Conservation (phyloP, 78 protist genomes). For the Dictyostelium purpureum region DNA sequence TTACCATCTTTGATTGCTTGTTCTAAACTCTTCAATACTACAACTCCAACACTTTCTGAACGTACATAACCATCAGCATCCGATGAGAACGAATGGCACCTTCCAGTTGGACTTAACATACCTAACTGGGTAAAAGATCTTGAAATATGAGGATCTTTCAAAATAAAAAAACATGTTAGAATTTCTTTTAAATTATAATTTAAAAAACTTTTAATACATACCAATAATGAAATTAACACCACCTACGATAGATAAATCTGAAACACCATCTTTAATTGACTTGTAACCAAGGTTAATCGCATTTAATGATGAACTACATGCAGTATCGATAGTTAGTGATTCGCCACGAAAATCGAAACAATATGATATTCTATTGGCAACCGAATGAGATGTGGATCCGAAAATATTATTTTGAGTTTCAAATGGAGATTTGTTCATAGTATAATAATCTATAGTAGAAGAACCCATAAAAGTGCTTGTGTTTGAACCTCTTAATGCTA, state of each 20-base stretch:
- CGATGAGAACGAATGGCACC: slow-evolving; percentile 76
- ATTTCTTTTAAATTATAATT: no score
- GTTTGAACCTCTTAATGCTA: slow-evolving; percentile 32
- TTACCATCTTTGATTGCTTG: slow-evolving; percentile 33
- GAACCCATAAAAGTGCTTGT: slow-evolving; percentile 47
- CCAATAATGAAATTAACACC: slow-evolving; percentile 1
- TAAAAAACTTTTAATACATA: neutral
- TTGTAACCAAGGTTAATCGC: slow-evolving; percentile 63
- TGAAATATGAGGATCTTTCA: neutral
- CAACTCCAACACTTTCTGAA: slow-evolving; percentile 83
- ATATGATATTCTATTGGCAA: slow-evolving; percentile 4
- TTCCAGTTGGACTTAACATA: slow-evolving; percentile 23
- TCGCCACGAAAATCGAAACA: slow-evolving; percentile 76
- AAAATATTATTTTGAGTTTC: neutral
- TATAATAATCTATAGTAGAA: neutral
- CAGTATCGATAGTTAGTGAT: slow-evolving; percentile 87
- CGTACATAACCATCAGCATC: slow-evolving; percentile 90
- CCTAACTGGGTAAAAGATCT: neutral
- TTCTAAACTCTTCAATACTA: slow-evolving; percentile 33
- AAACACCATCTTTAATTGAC: slow-evolving; percentile 30
- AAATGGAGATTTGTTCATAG: neutral
- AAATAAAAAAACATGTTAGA: neutral
- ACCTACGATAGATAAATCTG: slow-evolving; percentile 35
- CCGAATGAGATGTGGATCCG: neutral
- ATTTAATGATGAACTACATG: slow-evolving; percentile 87